A percentile compares a stretch with the other conserved stretches of the same genome.
Conservation (phyloP, 2,329 filamentous ascomycete genomes). For the Calcarisporium arbuscula region DNA sequence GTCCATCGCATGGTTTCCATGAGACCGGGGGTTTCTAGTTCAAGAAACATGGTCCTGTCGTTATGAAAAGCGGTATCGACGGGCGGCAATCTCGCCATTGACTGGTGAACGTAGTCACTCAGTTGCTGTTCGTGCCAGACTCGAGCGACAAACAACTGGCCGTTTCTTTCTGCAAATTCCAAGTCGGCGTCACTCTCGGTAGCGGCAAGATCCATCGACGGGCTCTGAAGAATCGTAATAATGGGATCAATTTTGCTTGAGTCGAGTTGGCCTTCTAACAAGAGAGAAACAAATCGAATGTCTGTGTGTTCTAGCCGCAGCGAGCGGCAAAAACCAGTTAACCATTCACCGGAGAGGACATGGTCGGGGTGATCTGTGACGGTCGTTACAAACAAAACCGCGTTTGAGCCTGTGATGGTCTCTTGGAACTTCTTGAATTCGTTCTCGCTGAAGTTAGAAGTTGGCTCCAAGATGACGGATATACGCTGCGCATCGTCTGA, state of each 20-base stretch:
- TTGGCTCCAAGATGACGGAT: background rate
- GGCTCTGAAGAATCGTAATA: background rate
- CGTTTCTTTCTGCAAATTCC: background rate
- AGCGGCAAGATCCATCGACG: background rate
- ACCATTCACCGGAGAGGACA: background rate
- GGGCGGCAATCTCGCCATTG: background rate
- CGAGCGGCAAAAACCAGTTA: background rate
- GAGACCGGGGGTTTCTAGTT: background rate
- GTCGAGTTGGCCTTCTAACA: background rate
- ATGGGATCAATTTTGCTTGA: background rate
- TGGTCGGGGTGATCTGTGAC: background rate
- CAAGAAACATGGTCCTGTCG: background rate
- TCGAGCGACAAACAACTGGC: background rate
- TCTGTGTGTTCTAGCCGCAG: background rate
- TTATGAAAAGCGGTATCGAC: background rate
- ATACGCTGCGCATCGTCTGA: background rate
- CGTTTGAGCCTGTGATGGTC: background rate
- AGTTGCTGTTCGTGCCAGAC: background rate
- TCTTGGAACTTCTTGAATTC: background rate
- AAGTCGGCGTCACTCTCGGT: background rate
- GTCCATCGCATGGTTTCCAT: background rate
- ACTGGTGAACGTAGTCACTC: background rate
- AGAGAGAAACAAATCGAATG: background rate
- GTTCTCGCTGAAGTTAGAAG: background rate
- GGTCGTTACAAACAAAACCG: background rate